Evolutionary conservation across 1,284 basidiomycete species (phyloP), one percentile per base, ranked within the genome.

Genomic region (Boletus semigastroideus): DNA sequence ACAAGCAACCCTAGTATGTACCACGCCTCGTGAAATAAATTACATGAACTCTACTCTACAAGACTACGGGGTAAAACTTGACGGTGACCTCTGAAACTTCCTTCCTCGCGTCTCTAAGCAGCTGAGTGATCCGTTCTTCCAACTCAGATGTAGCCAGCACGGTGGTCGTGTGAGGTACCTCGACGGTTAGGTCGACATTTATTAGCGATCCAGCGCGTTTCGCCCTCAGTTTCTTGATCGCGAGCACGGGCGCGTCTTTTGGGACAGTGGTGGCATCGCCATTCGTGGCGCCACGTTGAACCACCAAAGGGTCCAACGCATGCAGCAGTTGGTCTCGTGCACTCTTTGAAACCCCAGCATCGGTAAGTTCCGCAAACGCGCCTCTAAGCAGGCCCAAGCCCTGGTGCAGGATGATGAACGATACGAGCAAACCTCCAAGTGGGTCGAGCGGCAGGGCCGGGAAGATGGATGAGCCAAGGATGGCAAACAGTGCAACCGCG

Each of bases 371-470:
- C 27, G 82, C 78, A 69, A 92, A 82, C 1, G 94, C 90, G 14
- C 83, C 83, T 42, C 78, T 71, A 42, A 93, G 77, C 20, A 98
- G 75, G 16, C 72, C 74, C 41, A 86, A 73, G n/a, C 94, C 92
- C 67, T 98, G 94, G 61, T 80, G 81, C 22, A 97, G 77, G 67
- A 98, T 97, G 60, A 98, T 83, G 51, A 91, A 73, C 0, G 93
- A 93, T 11, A 98, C 95, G 49, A 97, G 70, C 17, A 98, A 73
- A 86, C 95, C 96, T 59, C 97, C 97, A 28, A 99, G 79, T 4
- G 96, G 95, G 68, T 99, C 96, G 28, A 98, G 78, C 27, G 93
- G 92, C 57, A 94, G 76, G n/a, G 90, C 80, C 13, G 94, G 90
- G 63, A 90, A 84, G 54, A 84, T 78, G 78, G 87, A 92, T 6